Evolutionary conservation across 768 basidiomycete genomes (phyloP), one percentile per base, ranked within the genome.

Genomic region (Ramaria rubella): DNA sequence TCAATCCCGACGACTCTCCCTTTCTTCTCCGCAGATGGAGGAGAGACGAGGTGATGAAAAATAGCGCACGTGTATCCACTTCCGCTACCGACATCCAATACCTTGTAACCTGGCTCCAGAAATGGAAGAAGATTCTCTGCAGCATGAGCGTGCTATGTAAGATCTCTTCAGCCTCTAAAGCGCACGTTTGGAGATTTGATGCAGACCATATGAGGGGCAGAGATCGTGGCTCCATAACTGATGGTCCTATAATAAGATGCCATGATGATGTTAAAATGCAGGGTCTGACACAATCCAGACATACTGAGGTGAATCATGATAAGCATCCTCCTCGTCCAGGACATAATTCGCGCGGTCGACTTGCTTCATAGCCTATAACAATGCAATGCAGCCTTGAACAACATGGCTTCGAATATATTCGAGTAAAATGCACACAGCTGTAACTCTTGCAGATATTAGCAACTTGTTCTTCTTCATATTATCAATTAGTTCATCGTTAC

Each of bases 141-240:
- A 0, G 95, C 94, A 59, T 94, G 83, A 0, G 92, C 93, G 59
- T 96, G 94, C 87, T 88, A 58, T 4, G 24, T 34, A 5, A 33
- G 26, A 23, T 15, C 17, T 29, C 27, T 27, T 27, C 36, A 36
- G 23, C 15, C 26, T 6, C 14, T 24, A 23, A 24, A 7, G 12
- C 3, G 29, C 19, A 31, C 31, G n/a, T 33, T 17, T 2, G 19
- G 1, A 7, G 46, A n/a, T 8, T 34, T 24, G 44, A 24, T 19
- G 5, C 38, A 23, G 52, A 86, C 88, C 94, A 98, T 98, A 67
- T 99, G 95, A 1, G 95, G 95, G 0, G 95, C 95, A 36, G 88
- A 91, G 60, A 99, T 97, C 0, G 95, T 99, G 14, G 94, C 94
- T 12, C 83, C 85, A 64, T 87, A 79, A 2, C 89, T 87, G 51